phyloP scores from a whole-genome alignment of 257 asterid genomes.

The Nicotiana noctiflora region DNA sequence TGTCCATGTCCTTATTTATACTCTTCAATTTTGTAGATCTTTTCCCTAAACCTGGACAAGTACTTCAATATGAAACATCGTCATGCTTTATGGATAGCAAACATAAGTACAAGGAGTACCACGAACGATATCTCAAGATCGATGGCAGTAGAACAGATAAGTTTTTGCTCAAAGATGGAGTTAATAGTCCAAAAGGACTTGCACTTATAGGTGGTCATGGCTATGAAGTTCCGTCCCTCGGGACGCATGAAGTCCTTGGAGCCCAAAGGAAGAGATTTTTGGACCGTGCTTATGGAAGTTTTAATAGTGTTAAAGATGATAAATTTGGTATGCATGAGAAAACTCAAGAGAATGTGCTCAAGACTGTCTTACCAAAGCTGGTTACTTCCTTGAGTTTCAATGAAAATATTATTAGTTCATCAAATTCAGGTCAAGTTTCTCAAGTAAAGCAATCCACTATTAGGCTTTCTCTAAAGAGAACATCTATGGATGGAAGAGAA shows the following conservation, averaged over 20 bases:
- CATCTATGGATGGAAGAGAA: conserved; percentile 65
- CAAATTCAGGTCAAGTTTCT: conserved; percentile 35
- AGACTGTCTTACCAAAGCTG: conserved; percentile 62
- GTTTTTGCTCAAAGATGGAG: conserved; percentile 38
- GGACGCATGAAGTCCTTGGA: conserved; percentile 39
- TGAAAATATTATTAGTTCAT: conserved; percentile 40
- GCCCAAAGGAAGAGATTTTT: conserved; percentile 38
- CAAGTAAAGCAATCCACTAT: conserved; percentile 63
- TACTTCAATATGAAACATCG: conserved; percentile 61
- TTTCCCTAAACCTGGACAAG: conserved; percentile 53
- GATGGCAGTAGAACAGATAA: conserved; percentile 34
- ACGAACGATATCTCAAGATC: conserved; percentile 45
- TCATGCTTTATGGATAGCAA: conserved; percentile 52
- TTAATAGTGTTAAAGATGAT: conserved; percentile 44
- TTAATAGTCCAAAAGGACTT: conserved; percentile 36
- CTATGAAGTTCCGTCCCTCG: conserved; percentile 30
- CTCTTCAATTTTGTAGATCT: conserved; percentile 32
- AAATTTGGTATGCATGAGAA: conserved; percentile 40
- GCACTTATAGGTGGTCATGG: conserved; percentile 36
- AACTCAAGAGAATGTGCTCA: conserved; percentile 25
- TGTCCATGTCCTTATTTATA: not conserved
- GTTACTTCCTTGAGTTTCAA: conserved; percentile 72
- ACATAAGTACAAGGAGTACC: conserved; percentile 42
- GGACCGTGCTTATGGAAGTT: conserved; percentile 54
- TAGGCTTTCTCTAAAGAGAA: conserved; percentile 65